phyloP scores from a whole-genome alignment of 1,139 yeast species.

The Nakaseomyces bracarensis region DNA sequence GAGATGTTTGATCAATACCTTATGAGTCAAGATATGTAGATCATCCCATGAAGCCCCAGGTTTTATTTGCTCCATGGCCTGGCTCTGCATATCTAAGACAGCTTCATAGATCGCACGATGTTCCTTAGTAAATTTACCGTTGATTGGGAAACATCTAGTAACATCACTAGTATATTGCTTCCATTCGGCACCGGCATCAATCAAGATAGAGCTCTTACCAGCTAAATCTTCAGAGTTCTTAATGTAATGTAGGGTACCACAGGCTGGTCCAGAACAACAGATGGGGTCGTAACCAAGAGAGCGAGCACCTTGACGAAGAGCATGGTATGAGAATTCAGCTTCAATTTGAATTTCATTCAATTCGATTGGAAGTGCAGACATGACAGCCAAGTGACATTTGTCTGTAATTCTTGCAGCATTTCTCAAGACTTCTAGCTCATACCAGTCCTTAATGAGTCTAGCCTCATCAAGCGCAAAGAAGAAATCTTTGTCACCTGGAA shows the following conservation, averaged over 20 bases:
- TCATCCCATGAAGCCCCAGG: constrained; percentile 91
- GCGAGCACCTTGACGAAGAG: constrained; percentile 88
- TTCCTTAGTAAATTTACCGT: constrained; percentile 83
- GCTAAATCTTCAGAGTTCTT: constrained; percentile 65
- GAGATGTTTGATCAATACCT: constrained; percentile 63
- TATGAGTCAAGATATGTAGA: constrained; percentile 72
- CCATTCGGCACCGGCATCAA: constrained; percentile 99
- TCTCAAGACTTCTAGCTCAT: constrained; percentile 65
- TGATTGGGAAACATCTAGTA: constrained; percentile 88
- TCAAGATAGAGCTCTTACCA: constrained; percentile 57
- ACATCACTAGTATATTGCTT: constrained; percentile 86
- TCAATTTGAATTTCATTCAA: constrained; percentile 84
- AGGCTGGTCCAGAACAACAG: constrained; percentile 87
- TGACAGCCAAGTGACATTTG: constrained; percentile 81
- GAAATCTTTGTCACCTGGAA: constrained; percentile 42
- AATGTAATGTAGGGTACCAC: constrained; percentile 86
- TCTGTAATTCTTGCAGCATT: constrained; percentile 82
- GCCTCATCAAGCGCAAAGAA: constrained; percentile 80
- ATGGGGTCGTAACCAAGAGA: constrained; percentile 87
- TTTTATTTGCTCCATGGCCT: constrained; percentile 57
- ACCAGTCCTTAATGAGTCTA: constrained; percentile 74
- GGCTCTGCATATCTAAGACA: constrained; percentile 74
- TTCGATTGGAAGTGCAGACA: constrained; percentile 88
- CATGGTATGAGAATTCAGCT: constrained; percentile 91
- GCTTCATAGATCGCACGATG: constrained; percentile 72